Evolutionary conservation across 208 protist species (phyloP).

Genomic region (Trypanosoma vivax): DNA sequence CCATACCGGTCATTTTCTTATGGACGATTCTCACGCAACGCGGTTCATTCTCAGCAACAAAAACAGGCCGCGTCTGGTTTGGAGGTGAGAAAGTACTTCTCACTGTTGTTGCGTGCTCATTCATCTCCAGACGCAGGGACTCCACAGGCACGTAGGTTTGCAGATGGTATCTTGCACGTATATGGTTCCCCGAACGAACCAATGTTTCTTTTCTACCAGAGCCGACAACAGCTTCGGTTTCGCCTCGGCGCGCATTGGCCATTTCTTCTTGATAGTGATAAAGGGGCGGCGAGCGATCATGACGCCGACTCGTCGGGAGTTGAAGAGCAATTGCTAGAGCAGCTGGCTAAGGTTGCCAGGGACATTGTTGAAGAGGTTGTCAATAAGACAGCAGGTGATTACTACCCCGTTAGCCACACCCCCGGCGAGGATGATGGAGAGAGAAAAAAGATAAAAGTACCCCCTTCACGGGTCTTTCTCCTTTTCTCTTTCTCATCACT

Average conservation of each 20-base stretch:
- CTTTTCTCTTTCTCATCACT: conserved; percentile 9
- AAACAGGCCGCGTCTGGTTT: conserved; percentile 4
- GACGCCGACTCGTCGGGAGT: background rate
- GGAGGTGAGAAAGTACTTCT: conserved; percentile 30
- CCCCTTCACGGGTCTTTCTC: conserved; percentile 16
- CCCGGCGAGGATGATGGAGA: background rate
- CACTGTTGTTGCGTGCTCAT: conserved; percentile 25
- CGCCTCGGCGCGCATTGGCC: conserved; percentile 15
- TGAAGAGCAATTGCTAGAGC: conserved; percentile 6
- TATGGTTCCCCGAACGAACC: conserved; percentile 29
- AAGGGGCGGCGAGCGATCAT: background rate
- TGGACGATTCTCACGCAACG: conserved; percentile 19
- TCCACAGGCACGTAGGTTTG: conserved; percentile 2
- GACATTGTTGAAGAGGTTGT: conserved; percentile 12
- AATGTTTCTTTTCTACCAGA: conserved; percentile 41
- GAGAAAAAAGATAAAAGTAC: too few relatives aligned
- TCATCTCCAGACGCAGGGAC: background rate
- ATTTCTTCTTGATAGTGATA: background rate
- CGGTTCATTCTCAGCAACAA: conserved; percentile 17
- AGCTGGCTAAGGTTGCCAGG: conserved; percentile 9
- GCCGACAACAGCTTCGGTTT: conserved; percentile 39
- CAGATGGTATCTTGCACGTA: conserved; percentile 35
- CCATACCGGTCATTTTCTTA: conserved; percentile 35
- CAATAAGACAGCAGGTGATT: conserved; percentile 5
- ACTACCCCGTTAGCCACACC: too few relatives aligned